Percentiles rank a stretch among this genome's conserved stretches.
Evolutionary conservation across 75 land plant species (phyloP).

Genomic region (Sequoiadendron giganteum): DNA sequence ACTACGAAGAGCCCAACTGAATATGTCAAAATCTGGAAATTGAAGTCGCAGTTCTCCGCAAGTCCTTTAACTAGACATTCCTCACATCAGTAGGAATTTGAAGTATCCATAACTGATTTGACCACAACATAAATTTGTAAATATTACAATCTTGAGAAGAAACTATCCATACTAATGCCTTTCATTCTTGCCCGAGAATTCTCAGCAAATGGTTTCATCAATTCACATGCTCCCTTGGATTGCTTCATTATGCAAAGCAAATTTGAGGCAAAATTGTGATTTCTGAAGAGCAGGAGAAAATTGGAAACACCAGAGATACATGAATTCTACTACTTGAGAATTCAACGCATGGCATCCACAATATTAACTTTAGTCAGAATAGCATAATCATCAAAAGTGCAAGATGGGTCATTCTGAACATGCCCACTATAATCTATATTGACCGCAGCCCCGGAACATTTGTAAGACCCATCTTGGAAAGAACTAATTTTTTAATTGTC

Average conservation of each 20-base stretch:
- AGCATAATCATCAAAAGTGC: background rate
- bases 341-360: background rate
- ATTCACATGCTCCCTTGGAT: background rate
- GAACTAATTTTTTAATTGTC: slow-evolving; percentile 45
- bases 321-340: background rate
- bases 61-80: background rate
- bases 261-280: background rate
- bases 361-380: background rate
- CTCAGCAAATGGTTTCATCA: background rate
- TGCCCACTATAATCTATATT: slow-evolving; percentile 48
- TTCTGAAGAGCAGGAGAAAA: background rate
- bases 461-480: slow-evolving; percentile 82
- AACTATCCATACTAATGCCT: background rate
- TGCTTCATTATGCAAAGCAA: background rate
- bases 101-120: background rate
- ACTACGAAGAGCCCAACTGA: background rate
- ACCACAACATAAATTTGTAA: background rate
- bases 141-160: background rate
- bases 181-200: background rate
- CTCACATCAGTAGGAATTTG: background rate
- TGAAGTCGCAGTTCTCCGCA: background rate
- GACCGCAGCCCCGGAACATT: slow-evolving; percentile 76
- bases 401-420: background rate
- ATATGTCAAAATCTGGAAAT: background rate
- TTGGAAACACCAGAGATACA: background rate